phyloP scores from a whole-genome alignment of 2,329 filamentous ascomycete species.

The Cryphonectria radicalis region DNA sequence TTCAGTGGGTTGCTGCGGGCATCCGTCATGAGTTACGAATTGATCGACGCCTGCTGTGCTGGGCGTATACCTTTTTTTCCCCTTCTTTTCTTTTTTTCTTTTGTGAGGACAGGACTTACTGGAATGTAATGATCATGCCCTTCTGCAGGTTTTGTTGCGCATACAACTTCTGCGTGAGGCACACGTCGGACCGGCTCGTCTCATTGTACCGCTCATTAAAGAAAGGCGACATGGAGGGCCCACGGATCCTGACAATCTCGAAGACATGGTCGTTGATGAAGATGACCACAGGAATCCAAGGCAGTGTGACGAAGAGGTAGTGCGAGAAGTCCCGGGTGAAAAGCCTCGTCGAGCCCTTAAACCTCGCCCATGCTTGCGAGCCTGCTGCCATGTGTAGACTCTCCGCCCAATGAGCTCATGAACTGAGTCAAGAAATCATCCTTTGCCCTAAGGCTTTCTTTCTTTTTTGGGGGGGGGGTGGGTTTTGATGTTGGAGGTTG shows the following conservation, averaged over 20 bases:
- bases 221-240: conserved; percentile 77
- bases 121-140: conserved; percentile 76
- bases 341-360: conserved; percentile 12
- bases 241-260: conserved; percentile 61
- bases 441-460: neutral
- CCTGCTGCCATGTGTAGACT: conserved; percentile 24
- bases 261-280: conserved; percentile 66
- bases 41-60: neutral
- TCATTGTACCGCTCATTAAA: conserved; percentile 69
- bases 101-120: conserved; percentile 47
- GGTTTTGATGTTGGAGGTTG: neutral
- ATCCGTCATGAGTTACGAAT: neutral
- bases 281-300: conserved; percentile 66
- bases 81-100: neutral
- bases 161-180: conserved; percentile 63
- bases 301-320: conserved; percentile 57
- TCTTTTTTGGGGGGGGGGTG: too few relatives aligned
- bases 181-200: conserved; percentile 57
- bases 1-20: conserved; percentile 67
- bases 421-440: neutral
- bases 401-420: conserved; percentile 11
- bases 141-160: conserved; percentile 62
- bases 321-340: conserved; percentile 46
- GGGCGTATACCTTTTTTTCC: neutral
- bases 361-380: conserved; percentile 19